phyloP scores from a whole-genome alignment of 2,329 filamentous ascomycete species.

The Aspergillus udagawae region DNA sequence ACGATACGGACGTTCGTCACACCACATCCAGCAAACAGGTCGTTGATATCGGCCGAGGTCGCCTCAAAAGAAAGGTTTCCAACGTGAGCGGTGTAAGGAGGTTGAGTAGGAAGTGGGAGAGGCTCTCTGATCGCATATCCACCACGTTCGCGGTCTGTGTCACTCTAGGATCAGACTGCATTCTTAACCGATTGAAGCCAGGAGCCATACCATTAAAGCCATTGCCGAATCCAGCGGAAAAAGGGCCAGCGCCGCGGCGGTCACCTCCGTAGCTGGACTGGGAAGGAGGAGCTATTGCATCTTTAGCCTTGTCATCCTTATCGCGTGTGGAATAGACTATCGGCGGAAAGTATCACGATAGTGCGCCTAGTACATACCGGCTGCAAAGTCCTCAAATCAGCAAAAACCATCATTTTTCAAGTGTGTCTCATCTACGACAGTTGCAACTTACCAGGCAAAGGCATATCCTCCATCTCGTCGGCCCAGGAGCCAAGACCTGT shows the following conservation, averaged over 20 bases:
- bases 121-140: constrained; percentile 55
- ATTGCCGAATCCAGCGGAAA: constrained; percentile 33
- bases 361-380: constrained; percentile 24
- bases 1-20: constrained; percentile 92
- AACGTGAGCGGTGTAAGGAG: constrained; percentile 91
- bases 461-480: constrained; percentile 92
- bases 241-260: constrained; percentile 45
- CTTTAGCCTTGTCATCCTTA: constrained; percentile 14
- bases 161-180: constrained; percentile 13
- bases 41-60: constrained; percentile 73
- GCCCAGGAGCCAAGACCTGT: constrained; percentile 87
- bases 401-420: constrained; percentile 14
- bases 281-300: constrained; percentile 35
- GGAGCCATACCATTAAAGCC: constrained; percentile 31
- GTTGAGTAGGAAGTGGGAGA: constrained; percentile 82
- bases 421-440: background rate
- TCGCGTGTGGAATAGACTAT: background rate
- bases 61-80: constrained; percentile 97
- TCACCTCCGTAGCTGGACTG: constrained; percentile 47
- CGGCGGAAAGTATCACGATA: background rate
- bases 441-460: constrained; percentile 62
- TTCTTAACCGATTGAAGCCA: background rate
- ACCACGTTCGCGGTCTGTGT: constrained; percentile 35
- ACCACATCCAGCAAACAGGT: constrained; percentile 80
- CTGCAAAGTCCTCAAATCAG: constrained; percentile 17